phyloP scores from a whole-genome alignment of 345 rosid genomes.

The Citrus hindsii region DNA sequence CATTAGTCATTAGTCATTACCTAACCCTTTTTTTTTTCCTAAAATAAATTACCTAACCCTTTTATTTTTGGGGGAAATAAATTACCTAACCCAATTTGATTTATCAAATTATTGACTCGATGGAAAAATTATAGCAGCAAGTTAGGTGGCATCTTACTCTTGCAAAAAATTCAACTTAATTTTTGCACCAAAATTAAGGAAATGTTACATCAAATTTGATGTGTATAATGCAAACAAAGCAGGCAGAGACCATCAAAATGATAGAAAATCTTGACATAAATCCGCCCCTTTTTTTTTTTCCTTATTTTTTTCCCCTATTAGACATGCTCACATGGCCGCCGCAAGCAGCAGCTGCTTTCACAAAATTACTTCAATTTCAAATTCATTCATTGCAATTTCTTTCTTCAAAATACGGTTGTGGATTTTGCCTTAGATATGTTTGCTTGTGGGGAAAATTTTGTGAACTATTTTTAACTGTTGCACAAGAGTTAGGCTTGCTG shows the following conservation, averaged over 20 bases:
- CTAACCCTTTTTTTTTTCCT: background rate
- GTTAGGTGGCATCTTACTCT: background rate
- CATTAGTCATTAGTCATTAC: background rate
- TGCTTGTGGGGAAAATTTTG: background rate
- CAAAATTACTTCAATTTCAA: background rate
- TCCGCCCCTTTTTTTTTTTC: background rate
- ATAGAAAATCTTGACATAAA: conserved; percentile 1
- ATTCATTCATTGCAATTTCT: too few species aligned
- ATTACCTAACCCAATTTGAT: background rate
- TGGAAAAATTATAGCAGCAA: background rate
- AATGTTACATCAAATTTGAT: conserved; percentile 13
- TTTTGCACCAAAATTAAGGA: conserved; percentile 2
- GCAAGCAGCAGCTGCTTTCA: background rate
- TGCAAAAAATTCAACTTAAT: background rate
- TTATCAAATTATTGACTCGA: background rate
- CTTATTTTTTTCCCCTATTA: background rate
- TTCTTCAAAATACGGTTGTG: too few species aligned
- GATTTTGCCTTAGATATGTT: conserved; percentile 1
- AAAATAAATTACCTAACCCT: background rate
- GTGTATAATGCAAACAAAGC: background rate
- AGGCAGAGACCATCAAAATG: conserved; percentile 16
- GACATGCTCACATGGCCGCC: background rate
- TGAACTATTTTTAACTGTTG: conserved; percentile 1
- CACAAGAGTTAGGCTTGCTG: background rate
- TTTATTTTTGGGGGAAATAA: too few species aligned